Conservation (phyloP, 192 early-diverging fungal species). For the Backusella westeae region DNA sequence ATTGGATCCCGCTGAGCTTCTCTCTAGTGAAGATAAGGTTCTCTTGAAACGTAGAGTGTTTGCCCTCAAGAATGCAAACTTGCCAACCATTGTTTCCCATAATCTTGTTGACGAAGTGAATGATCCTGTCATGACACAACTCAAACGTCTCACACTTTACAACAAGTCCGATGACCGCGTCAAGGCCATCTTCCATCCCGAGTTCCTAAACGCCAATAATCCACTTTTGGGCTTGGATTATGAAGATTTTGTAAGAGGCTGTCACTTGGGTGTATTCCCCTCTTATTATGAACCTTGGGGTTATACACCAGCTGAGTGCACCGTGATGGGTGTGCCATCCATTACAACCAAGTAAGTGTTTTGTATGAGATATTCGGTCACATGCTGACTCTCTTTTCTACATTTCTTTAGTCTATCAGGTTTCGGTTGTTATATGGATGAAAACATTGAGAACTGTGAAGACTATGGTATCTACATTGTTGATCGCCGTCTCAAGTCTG, state of each 20-base stretch:
- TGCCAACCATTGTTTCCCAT: conserved; percentile 95
- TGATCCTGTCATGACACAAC: conserved; percentile 83
- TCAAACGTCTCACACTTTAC: conserved; percentile 81
- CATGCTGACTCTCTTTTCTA: background rate
- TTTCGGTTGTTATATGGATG: conserved; percentile 98
- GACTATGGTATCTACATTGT: conserved; percentile 99
- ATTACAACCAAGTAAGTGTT: conserved; percentile 83
- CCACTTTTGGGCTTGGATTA: conserved; percentile 93
- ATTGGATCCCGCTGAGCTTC: conserved; percentile 63
- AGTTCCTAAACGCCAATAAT: conserved; percentile 95
- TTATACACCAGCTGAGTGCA: conserved; percentile 99
- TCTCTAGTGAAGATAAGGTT: conserved; percentile 84
- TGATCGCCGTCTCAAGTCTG: conserved; percentile 88
- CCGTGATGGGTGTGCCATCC: conserved; percentile 97
- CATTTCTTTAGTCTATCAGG: conserved; percentile 68
- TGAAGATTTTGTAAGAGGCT: conserved; percentile 97
- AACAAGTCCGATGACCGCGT: conserved; percentile 91
- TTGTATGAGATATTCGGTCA: background rate
- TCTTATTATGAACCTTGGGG: conserved; percentile 99
- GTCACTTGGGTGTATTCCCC: conserved; percentile 96
- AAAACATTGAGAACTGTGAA: conserved; percentile 86
- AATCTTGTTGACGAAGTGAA: conserved; percentile 87
- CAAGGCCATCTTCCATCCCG: conserved; percentile 97
- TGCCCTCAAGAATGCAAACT: conserved; percentile 79
- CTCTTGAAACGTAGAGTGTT: conserved; percentile 91